A percentile compares a stretch with the other conserved stretches of the same genome.
These are phyloP conservation scores for Carex sylvatica DNA, from an alignment of 202 grass and related monocot species.

Conservation along the genomic window DNA sequence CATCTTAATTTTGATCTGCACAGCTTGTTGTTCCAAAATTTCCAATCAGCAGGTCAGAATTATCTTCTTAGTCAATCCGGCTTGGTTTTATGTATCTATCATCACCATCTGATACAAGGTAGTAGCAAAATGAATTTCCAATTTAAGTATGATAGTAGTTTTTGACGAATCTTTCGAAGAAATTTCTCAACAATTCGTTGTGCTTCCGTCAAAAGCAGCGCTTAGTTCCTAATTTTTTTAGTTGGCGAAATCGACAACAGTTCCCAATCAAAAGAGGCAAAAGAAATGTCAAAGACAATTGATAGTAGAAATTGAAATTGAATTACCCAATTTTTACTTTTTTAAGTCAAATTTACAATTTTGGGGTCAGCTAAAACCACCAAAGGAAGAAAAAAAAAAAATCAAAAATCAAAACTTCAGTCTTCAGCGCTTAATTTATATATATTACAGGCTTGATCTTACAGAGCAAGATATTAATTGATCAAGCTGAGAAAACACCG, in stretches of 20 bases:
- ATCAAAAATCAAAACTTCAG: neutral
- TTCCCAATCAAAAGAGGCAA: neutral
- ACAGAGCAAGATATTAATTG: neutral
- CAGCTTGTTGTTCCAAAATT: too few species aligned
- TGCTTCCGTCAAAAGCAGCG: neutral
- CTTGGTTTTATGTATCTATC: neutral
- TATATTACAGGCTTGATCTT: conserved; percentile 3
- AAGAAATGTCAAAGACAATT: neutral
- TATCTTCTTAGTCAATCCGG: neutral
- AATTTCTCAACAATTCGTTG: neutral
- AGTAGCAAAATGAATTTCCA: neutral
- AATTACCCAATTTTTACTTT: too few species aligned
- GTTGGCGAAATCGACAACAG: neutral
- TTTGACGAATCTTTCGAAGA: neutral
- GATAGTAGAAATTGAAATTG: neutral
- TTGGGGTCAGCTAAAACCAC: conserved; percentile 17
- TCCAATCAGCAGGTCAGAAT: neutral
- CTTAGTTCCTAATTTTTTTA: neutral
- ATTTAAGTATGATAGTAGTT: neutral
- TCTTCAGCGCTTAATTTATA: neutral
- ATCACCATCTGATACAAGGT: neutral
- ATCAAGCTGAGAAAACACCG: conserved; percentile 78
- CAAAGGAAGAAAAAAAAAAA: neutral
- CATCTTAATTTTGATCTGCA: neutral
- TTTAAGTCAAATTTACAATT: conserved; percentile 25